phyloP scores from a whole-genome alignment of 208 protist genomes.

The Acanthamoeba triangularis region DNA sequence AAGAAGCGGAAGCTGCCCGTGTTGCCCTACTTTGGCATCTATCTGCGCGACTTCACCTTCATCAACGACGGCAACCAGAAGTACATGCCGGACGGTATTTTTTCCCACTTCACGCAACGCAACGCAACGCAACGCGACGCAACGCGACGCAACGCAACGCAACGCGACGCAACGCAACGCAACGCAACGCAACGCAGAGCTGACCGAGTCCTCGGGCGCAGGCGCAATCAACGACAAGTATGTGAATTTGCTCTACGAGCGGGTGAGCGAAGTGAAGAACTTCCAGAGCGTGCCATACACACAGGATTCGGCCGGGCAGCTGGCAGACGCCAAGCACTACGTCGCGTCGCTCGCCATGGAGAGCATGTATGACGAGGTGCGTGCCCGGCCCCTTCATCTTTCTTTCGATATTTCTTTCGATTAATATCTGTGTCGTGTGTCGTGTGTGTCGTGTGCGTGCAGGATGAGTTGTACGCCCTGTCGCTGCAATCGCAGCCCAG shows the following conservation, averaged over 20 bases:
- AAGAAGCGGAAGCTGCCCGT: conserved; percentile 45
- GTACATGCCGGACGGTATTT: neutral
- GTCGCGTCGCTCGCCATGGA: neutral
- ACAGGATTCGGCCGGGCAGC: neutral
- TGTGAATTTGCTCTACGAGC: conserved; percentile 1
- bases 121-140: neutral
- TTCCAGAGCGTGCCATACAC: neutral
- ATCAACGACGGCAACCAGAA: conserved; percentile 68
- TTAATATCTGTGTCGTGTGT: neutral
- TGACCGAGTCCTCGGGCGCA: neutral
- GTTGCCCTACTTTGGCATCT: conserved; percentile 73
- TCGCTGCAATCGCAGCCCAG: conserved; percentile 55
- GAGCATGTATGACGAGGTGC: neutral
- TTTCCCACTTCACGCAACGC: neutral
- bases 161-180: no score
- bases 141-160: neutral
- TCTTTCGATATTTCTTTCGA: neutral
- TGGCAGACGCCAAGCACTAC: neutral
- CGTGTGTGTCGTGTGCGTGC: neutral
- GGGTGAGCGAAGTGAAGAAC: neutral
- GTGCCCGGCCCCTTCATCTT: neutral
- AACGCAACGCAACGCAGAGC: neutral
- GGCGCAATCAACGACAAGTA: conserved; percentile 23
- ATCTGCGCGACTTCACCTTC: conserved; percentile 68
- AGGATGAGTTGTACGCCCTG: conserved; percentile 52